These are phyloP conservation scores for Eutrema salsugineum DNA, from an alignment of 441 rosid species.

Conservation along the genomic window DNA sequence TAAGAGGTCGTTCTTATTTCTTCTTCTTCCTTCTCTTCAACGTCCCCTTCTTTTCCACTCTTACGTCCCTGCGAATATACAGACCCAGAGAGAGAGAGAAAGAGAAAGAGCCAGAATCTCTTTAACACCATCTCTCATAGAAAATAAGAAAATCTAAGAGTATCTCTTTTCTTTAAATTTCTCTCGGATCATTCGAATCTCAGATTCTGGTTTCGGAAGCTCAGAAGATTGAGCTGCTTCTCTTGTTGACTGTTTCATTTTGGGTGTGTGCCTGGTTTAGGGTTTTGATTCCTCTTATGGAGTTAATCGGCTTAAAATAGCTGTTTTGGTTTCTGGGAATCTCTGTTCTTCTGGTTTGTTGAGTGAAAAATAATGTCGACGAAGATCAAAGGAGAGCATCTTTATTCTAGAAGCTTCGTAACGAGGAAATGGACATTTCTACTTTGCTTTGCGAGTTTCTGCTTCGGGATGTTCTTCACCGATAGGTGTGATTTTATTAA, in stretches of 20 bases:
- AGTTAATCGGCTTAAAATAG: neutral
- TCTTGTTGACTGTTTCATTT: neutral
- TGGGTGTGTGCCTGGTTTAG: neutral
- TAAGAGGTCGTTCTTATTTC: constrained; percentile 15
- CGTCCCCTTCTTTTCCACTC: constrained; percentile 18
- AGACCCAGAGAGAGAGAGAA: constrained; percentile 6
- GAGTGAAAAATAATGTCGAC: constrained; percentile 10
- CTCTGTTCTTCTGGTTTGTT: neutral
- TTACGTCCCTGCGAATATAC: constrained; percentile 1
- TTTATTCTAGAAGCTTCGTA: constrained; percentile 40
- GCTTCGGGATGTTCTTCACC: constrained; percentile 80
- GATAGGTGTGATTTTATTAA: constrained; percentile 48
- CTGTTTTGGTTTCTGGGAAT: neutral
- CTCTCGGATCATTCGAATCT: neutral
- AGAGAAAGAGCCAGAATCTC: neutral
- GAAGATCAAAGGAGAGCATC: constrained; percentile 40
- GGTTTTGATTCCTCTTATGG: neutral
- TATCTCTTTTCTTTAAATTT: neutral
- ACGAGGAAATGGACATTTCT: constrained; percentile 72
- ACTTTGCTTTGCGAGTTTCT: constrained; percentile 77
- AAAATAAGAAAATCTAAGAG: neutral
- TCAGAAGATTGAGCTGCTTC: constrained; percentile 9
- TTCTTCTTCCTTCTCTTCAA: constrained; percentile 22
- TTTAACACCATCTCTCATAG: neutral
- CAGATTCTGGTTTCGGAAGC: constrained; percentile 14